Base-by-base conservation (phyloP, 306 rosid genomes). In the Urtica urens region DNA sequence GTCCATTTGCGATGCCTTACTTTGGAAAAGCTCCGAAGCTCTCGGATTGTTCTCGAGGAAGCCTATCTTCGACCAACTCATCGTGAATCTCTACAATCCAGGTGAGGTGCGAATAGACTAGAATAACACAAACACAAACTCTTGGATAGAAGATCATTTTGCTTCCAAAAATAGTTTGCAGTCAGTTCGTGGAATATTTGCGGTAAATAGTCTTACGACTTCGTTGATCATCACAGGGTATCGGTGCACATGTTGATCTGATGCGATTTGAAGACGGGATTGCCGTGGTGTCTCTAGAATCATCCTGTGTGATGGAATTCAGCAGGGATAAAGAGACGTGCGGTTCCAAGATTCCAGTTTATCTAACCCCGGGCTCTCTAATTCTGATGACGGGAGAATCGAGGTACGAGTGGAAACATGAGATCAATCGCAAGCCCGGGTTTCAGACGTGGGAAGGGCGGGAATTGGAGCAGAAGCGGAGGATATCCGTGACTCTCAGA, bases 211-310 rank as follows among this genome's bases (percentile, higher is more conserved):
- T n/a, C n/a, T n/a, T n/a, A n/a, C n/a, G n/a, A n/a, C n/a, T n/a
- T n/a, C n/a, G n/a, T n/a, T 34, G 39, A 10, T 2, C 0, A 15
- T 63, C 51, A 4, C 62, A 79, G 78, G 97, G 95, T 3, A 90
- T 90, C 15, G 61, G 84, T 60, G 72, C 95, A 2, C 97, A 90
- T 50, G 74, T 84, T 14, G 95, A 84, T 52, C 87, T 90, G 15
- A 38, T 90, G 72, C 75, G 93, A 12, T 90, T 90, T 56, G 87
- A 90, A 62, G 97, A 90, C 59, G 97, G 79, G 40, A 90, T 90
- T 69, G 95, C 87, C 43, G 79, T 90, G 2, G 56, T 84, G 63
- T 90, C 97, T 14, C 52, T 90, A 6, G 87, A 84, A 60, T 84
- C 97, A 0, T 37, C 82, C 4, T 84, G 95, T 34, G 84, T 90